phyloP scores from a whole-genome alignment of 371 early-diverging fungal species.

The Mucor circinelloides region DNA sequence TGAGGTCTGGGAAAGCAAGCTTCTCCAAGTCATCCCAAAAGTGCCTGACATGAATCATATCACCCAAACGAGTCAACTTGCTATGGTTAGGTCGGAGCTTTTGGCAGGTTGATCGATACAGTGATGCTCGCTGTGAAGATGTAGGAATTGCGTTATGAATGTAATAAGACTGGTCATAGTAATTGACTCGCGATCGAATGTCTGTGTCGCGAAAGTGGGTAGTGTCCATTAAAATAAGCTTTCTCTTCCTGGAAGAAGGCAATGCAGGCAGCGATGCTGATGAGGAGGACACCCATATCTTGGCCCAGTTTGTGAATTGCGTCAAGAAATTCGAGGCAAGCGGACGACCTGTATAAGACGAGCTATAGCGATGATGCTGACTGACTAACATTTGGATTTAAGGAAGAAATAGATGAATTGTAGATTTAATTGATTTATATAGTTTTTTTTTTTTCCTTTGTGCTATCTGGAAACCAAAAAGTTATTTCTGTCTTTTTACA shows the following conservation, averaged over 20 bases:
- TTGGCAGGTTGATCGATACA: conserved; percentile 16
- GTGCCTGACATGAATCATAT: conserved; percentile 18
- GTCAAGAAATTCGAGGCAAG: conserved; percentile 6
- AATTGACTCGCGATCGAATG: conserved; percentile 13
- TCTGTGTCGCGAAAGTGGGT: conserved; percentile 58
- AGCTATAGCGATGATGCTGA: conserved; percentile 1
- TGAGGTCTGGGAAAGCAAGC: conserved; percentile 8
- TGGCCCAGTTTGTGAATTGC: conserved; percentile 22
- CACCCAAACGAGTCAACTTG: conserved; percentile 7
- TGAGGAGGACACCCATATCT: conserved; percentile 19
- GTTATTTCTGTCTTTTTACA: conserved; percentile 3
- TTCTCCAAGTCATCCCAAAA: conserved; percentile 23
- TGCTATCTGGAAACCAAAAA: conserved; percentile 11
- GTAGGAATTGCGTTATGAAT: background rate
- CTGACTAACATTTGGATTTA: background rate
- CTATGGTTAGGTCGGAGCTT: conserved; percentile 16
- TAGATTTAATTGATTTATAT: background rate
- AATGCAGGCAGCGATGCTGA: conserved; percentile 19
- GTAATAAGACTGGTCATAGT: conserved; percentile 1
- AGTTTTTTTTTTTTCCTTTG: conserved; percentile 1
- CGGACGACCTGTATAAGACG: background rate
- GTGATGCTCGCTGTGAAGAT: background rate
- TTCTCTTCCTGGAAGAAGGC: conserved; percentile 58
- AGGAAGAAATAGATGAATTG: background rate
- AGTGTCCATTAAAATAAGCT: conserved; percentile 36